Conservation (phyloP, 139 green algal species). For the Zygnema circumcarinatum region DNA sequence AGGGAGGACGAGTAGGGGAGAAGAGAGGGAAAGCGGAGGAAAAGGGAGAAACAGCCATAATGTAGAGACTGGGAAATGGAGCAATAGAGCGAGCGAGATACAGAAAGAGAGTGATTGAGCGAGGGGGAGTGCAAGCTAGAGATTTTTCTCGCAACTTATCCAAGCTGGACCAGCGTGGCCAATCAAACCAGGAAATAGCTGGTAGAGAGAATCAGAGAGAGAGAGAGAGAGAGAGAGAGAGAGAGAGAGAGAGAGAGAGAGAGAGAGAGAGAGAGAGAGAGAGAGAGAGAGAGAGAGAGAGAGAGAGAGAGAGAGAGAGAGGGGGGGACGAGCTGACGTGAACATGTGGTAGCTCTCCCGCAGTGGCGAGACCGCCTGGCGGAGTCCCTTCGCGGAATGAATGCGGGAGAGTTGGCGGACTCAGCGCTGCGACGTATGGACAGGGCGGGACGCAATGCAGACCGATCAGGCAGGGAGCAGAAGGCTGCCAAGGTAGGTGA, state of each 20-base stretch:
- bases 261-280: not conserved
- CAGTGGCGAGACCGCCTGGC: constrained; percentile 20
- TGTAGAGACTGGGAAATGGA: too few species aligned
- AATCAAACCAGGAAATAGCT: not conserved
- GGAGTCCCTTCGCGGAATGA: not conserved
- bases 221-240: not conserved
- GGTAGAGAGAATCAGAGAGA: too few species aligned
- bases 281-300: not conserved
- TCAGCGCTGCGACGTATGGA: not conserved
- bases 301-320: not conserved
- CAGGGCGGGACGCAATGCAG: not conserved
- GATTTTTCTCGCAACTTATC: too few species aligned
- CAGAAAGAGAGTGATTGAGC: too few species aligned
- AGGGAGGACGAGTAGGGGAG: too few species aligned
- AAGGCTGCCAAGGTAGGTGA: not conserved
- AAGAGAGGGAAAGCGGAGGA: too few species aligned
- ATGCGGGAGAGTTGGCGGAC: not conserved
- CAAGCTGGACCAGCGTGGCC: too few species aligned
- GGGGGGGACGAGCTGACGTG: too few species aligned
- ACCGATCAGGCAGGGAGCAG: not conserved
- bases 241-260: constrained; percentile 8
- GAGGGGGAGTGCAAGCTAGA: too few species aligned
- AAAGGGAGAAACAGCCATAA: too few species aligned
- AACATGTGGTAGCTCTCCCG: too few species aligned
- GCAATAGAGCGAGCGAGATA: too few species aligned